A percentile compares a stretch with the other conserved stretches of the same genome.
phyloP scores from a whole-genome alignment of 331 rosid species.

The Erythrophleum ivorense region DNA sequence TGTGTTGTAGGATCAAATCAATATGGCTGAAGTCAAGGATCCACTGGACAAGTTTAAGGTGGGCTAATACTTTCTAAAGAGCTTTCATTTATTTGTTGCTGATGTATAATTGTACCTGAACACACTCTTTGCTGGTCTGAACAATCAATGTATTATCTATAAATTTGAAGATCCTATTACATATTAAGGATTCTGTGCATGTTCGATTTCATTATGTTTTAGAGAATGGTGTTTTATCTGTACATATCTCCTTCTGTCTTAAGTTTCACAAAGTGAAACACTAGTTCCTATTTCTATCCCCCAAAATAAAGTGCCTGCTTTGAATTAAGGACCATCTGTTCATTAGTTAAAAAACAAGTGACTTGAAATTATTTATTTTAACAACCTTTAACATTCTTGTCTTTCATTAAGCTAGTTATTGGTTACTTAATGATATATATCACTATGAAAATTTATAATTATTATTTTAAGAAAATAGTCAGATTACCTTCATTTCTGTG shows the following conservation, averaged over 20 bases:
- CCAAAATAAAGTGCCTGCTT: background rate
- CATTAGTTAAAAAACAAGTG: background rate
- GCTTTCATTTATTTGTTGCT: conserved; percentile 37
- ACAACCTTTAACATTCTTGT: background rate
- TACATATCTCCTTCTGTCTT: conserved; percentile 13
- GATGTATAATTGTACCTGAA: conserved; percentile 27
- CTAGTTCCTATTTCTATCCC: background rate
- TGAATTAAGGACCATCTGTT: background rate
- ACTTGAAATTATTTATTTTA: conserved; percentile 2
- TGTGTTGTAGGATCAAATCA: conserved; percentile 83
- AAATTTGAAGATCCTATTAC: conserved; percentile 8
- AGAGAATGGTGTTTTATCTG: conserved; percentile 21
- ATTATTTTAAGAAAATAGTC: background rate
- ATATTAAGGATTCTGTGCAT: conserved; percentile 13
- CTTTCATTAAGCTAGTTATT: background rate
- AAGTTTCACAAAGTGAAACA: background rate
- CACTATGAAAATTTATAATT: too few species aligned
- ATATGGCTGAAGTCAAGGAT: conserved; percentile 78
- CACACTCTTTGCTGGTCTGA: conserved; percentile 4
- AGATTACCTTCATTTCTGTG: background rate
- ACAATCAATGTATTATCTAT: background rate
- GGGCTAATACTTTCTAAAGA: conserved; percentile 22
- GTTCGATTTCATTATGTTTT: conserved; percentile 25
- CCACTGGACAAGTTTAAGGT: conserved; percentile 89
- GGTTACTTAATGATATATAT: too few species aligned